A percentile compares a stretch with the other conserved stretches of the same genome.
These are phyloP conservation scores for Morella rubra DNA, from an alignment of 306 rosid species.

Conservation along the genomic window DNA sequence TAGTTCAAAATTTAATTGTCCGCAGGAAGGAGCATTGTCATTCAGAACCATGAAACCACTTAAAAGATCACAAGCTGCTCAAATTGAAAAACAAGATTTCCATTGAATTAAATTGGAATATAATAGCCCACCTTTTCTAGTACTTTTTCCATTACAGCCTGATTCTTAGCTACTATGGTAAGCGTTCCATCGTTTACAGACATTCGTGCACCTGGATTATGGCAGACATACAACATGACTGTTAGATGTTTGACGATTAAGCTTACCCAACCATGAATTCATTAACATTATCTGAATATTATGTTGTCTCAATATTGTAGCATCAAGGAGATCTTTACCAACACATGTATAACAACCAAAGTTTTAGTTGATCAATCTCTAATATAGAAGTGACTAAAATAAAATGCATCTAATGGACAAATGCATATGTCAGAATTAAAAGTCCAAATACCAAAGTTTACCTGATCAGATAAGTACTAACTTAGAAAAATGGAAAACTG, in stretches of 20 bases:
- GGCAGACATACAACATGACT: slow-evolving; percentile 21
- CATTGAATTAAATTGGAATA: background rate
- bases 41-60: background rate
- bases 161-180: slow-evolving; percentile 78
- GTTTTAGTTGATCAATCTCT: background rate
- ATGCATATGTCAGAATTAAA: background rate
- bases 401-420: background rate
- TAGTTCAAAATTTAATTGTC: background rate
- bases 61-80: slow-evolving; percentile 1
- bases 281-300: background rate
- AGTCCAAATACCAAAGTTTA: background rate
- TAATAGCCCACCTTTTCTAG: slow-evolving; percentile 62
- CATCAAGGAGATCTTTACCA: background rate
- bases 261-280: slow-evolving; percentile 2
- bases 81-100: background rate
- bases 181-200: slow-evolving; percentile 90
- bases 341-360: slow-evolving; percentile 19
- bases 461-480: background rate
- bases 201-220: slow-evolving; percentile 72
- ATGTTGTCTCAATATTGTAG: background rate
- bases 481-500: background rate
- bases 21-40: background rate
- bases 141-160: slow-evolving; percentile 74
- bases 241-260: slow-evolving; percentile 15
- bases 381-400: background rate